Base-by-base conservation (phyloP, 2,329 filamentous ascomycete species). In the Dactylellina leptospora region DNA sequence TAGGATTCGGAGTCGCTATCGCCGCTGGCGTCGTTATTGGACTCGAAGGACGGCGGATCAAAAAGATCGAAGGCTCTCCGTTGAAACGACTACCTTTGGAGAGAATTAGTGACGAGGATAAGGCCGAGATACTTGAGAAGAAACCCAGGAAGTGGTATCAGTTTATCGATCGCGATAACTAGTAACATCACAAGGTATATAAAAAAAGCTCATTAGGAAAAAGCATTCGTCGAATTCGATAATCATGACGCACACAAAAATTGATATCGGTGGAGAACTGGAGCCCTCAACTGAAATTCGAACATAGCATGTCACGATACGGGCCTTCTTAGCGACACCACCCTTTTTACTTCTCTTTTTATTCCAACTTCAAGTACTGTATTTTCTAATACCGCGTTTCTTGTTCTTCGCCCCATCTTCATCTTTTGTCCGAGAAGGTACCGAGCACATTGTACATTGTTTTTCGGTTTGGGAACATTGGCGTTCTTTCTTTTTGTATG, bases 1-100 rank as follows among this genome's bases (percentile, higher is more conserved):
- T 93, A 4, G 91, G 87, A 1, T 92, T 88, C 77, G 83, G 88
- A 18, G 86, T 89, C 3, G 89, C 88, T 5, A 89, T 84, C 13
- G 78, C 85, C 20, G 91, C 86, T 13, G 91, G 91, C 1, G 80
- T 89, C 30, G 84, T 91, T 78, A 87, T 88, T 80, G 91, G 88
- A 73, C 75, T 86, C 20, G 90, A 95, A 78, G 90, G 89, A 5
- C 90, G 87, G 78, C 84, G 83, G 51, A 85, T 92, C 27, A 92
- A 92, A 81, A 81, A 82, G 25, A 83, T 91, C 42, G 90, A 93
- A 78, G 90, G 90, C 1, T 71, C 66, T 20, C 66, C 66, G 16
- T 53, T 71, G 58, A 44, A 44, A 20, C 56, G 58, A 4, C 20
- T 71, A 9, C 66, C 66, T 4, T 22, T 71, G 25, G 53, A 54